A percentile compares a stretch with the other conserved stretches of the same genome.
Evolutionary conservation across 169 alveolate genomes (phyloP).

Genomic region (Plasmodium coatneyi): DNA sequence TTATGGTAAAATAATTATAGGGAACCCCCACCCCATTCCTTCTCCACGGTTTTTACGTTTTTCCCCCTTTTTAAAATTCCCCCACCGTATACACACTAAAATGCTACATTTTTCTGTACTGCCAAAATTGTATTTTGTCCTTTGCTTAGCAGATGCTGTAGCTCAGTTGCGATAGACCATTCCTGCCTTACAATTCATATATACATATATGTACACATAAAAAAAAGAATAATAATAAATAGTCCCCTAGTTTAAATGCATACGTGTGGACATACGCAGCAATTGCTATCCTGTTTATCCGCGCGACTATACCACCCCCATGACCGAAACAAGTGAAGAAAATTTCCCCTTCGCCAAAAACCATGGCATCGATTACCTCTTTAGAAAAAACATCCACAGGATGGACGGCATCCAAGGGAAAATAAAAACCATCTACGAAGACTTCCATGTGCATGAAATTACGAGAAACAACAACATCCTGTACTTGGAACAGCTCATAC

Average conservation of each 20-base stretch:
- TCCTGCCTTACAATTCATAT: neutral
- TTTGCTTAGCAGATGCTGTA: neutral
- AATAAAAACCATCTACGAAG: constrained; percentile 78
- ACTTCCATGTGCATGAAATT: constrained; percentile 81
- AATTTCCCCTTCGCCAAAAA: neutral
- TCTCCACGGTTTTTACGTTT: neutral
- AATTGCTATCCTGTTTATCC: neutral
- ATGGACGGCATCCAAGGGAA: constrained; percentile 71
- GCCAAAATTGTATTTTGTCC: neutral
- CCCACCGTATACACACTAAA: neutral
- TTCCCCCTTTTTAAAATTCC: neutral
- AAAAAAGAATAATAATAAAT: no score
- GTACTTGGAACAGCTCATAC: constrained; percentile 50
- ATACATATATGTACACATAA: neutral
- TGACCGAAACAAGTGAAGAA: neutral
- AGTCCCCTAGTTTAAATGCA: neutral
- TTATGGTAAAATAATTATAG: neutral
- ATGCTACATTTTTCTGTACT: neutral
- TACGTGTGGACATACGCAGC: neutral
- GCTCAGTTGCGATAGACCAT: neutral
- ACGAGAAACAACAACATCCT: constrained; percentile 67
- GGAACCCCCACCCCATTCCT: neutral
- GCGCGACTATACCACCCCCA: neutral
- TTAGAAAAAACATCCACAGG: constrained; percentile 25
- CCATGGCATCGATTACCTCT: constrained; percentile 60